Evolutionary conservation across 495 filamentous ascomycete species (phyloP).

Genomic region (Aspergillus campestris): DNA sequence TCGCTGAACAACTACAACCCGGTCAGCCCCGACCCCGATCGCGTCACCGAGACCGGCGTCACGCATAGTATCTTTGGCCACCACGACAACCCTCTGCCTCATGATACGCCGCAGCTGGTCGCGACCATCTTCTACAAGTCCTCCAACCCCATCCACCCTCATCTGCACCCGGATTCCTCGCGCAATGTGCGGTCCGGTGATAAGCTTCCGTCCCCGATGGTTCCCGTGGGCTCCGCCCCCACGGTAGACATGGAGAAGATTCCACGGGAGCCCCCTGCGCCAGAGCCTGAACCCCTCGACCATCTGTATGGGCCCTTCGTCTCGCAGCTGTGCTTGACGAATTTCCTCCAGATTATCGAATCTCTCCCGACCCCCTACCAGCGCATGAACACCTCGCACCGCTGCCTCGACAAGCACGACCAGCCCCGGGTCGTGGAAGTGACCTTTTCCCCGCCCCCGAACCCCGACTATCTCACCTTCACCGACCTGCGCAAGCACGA

Average conservation of each 20-base stretch:
- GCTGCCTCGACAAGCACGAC: constrained; percentile 54
- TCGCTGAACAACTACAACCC: constrained; percentile 26
- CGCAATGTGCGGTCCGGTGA: constrained; percentile 15
- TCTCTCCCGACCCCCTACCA: constrained; percentile 54
- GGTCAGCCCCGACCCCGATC: constrained; percentile 36
- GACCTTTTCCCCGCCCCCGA: constrained; percentile 57
- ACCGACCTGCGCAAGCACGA: constrained; percentile 67
- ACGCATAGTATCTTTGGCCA: constrained; percentile 38
- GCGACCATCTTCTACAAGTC: constrained; percentile 43
- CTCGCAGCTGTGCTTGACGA: constrained; percentile 71
- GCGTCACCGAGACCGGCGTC: constrained; percentile 36
- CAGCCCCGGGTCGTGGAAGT: constrained; percentile 65
- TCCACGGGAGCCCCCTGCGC: constrained; percentile 60
- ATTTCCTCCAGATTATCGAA: constrained; percentile 69
- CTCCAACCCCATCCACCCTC: constrained; percentile 32
- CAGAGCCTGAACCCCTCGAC: constrained; percentile 58
- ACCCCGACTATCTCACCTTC: constrained; percentile 58
- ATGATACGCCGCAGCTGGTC: constrained; percentile 33
- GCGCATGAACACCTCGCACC: constrained; percentile 56
- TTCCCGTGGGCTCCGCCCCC: constrained; percentile 49
- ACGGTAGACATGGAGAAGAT: constrained; percentile 59
- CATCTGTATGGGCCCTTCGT: constrained; percentile 70
- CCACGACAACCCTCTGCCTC: constrained; percentile 26
- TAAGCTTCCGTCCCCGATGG: constrained; percentile 30
- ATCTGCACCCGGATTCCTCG: constrained; percentile 34